Evolutionary conservation across 2,329 filamentous ascomycete genomes (phyloP).

Genomic region (Monilinia aucupariae): DNA sequence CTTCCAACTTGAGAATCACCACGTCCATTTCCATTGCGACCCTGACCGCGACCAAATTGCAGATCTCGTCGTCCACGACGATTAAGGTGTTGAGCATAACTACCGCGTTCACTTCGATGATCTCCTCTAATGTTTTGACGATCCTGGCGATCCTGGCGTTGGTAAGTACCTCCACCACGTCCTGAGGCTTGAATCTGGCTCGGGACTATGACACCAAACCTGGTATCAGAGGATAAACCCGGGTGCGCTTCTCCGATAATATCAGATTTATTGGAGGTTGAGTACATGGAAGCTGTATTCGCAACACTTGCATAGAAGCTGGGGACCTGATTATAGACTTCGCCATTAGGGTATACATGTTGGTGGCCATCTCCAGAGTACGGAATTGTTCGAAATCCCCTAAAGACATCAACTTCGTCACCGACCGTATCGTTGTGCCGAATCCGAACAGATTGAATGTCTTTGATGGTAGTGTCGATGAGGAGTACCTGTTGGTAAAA

Average conservation of each 20-base stretch:
- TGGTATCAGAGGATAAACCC: conserved; percentile 6
- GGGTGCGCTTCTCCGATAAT: conserved; percentile 5
- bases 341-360: conserved; percentile 1
- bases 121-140: neutral
- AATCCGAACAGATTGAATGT: conserved; percentile 20
- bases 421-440: conserved; percentile 17
- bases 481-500: conserved; percentile 25
- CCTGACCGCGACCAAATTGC: conserved; percentile 4
- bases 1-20: neutral
- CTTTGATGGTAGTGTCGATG: conserved; percentile 24
- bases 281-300: conserved; percentile 7
- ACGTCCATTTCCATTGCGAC: neutral
- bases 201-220: conserved; percentile 6
- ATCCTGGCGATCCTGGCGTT: neutral
- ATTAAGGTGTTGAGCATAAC: neutral
- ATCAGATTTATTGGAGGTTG: conserved; percentile 2
- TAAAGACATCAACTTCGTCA: conserved; percentile 1
- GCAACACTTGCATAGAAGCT: conserved; percentile 7
- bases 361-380: neutral
- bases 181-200: neutral
- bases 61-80: neutral
- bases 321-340: neutral
- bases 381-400: conserved; percentile 9
- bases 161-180: neutral
- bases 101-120: neutral